phyloP scores from a whole-genome alignment of 164 flowering plant species.

The Kingdonia uniflora region DNA sequence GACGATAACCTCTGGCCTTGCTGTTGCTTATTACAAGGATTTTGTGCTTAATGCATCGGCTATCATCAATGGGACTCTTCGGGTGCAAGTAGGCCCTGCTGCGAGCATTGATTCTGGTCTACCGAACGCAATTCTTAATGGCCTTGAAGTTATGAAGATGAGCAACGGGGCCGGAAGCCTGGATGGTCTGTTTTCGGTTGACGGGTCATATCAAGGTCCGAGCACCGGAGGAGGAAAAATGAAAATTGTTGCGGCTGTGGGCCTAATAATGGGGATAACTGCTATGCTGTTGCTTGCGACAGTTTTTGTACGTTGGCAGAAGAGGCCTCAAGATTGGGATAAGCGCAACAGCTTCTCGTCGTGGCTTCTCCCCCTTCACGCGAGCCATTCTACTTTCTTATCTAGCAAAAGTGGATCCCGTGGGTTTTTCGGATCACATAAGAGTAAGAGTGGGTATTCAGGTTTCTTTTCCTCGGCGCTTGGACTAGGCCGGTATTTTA shows the following conservation, averaged over 20 bases:
- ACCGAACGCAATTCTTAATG: conserved; percentile 69
- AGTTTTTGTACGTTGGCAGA: conserved; percentile 30
- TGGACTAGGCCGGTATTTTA: conserved; percentile 52
- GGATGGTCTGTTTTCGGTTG: conserved; percentile 42
- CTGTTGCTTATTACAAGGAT: conserved; percentile 60
- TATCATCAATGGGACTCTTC: conserved; percentile 27
- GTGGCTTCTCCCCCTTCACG: conserved; percentile 25
- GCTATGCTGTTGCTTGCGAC: conserved; percentile 31
- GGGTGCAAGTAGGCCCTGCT: conserved; percentile 61
- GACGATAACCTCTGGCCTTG: conserved; percentile 34
- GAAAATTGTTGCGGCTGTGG: conserved; percentile 33
- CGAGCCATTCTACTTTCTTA: conserved; percentile 12
- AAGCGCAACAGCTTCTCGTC: conserved; percentile 23
- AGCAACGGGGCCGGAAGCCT: conserved; percentile 62
- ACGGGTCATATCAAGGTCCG: conserved; percentile 21
- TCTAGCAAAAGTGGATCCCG: conserved; percentile 14
- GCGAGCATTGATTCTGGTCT: conserved; percentile 13
- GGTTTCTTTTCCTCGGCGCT: conserved; percentile 26
- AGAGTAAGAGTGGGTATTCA: conserved; percentile 40
- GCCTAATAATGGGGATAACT: conserved; percentile 31
- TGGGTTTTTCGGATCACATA: conserved; percentile 22
- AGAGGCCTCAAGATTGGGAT: conserved; percentile 34
- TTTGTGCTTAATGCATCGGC: conserved; percentile 50
- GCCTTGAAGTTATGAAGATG: conserved; percentile 78
- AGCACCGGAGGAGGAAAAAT: neutral